A percentile compares a stretch with the other conserved stretches of the same genome.
Conservation (phyloP, 208 protist species). For the Leptomonas seymouri region DNA sequence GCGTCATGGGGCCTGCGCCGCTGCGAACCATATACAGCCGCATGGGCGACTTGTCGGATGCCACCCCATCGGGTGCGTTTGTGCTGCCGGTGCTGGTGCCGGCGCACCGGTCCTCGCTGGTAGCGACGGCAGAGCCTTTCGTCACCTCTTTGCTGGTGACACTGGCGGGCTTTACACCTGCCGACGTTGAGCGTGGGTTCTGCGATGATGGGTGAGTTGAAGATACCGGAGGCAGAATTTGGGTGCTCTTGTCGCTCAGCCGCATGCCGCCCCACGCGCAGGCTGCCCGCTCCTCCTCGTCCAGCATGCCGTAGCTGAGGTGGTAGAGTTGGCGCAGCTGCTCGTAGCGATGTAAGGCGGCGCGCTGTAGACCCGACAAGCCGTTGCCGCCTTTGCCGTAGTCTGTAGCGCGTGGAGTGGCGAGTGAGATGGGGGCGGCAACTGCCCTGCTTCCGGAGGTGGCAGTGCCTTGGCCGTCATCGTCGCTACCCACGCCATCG, state of each 20-base stretch:
- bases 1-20: conserved; percentile 8
- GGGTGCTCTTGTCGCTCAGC: too few relatives aligned
- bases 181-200: not conserved
- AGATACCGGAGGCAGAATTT: too few relatives aligned
- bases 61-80: not conserved
- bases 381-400: conserved; percentile 13
- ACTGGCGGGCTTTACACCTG: not conserved
- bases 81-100: conserved; percentile 4
- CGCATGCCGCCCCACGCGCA: conserved; percentile 15
- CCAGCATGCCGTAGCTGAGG: conserved; percentile 30
- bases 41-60: conserved; percentile 7
- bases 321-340: conserved; percentile 44
- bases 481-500: conserved; percentile 12
- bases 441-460: not conserved
- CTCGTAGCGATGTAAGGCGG: conserved; percentile 50
- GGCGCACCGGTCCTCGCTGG: not conserved
- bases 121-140: not conserved
- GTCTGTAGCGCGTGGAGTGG: conserved; percentile 19
- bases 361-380: conserved; percentile 40
- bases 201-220: not conserved
- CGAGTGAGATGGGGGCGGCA: not conserved
- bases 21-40: conserved; percentile 13
- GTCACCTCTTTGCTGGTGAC: not conserved
- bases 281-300: conserved; percentile 22
- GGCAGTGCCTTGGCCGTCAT: not conserved